Evolutionary conservation across 805 yeast genomes (phyloP).

Genomic region (Starmerella ratchasimensis): DNA sequence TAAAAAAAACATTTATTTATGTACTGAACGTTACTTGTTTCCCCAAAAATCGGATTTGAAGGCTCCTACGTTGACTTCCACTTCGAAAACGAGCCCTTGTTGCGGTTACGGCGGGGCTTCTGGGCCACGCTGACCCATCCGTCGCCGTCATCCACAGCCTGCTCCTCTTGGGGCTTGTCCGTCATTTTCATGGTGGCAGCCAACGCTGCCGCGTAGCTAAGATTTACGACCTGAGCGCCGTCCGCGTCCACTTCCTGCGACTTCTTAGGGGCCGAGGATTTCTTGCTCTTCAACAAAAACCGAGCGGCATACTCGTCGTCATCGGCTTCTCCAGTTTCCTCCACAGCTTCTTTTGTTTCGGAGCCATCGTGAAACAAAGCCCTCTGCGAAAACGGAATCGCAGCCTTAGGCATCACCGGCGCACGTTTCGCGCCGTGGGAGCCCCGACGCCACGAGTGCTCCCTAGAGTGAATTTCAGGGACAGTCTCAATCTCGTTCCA

Average conservation of each 20-base stretch:
- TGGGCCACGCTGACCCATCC: conserved; percentile 21
- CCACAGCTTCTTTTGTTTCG: conserved; percentile 1
- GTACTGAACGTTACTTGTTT: too few species aligned
- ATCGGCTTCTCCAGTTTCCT: conserved; percentile 17
- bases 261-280: conserved; percentile 9
- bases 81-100: conserved; percentile 17
- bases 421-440: conserved; percentile 16
- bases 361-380: conserved; percentile 10
- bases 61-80: conserved; percentile 10
- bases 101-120: conserved; percentile 16
- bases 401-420: conserved; percentile 19
- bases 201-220: conserved; percentile 21
- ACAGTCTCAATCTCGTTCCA: conserved; percentile 20
- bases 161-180: conserved; percentile 5
- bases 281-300: conserved; percentile 18
- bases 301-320: conserved; percentile 24
- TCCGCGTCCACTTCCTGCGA: conserved; percentile 7
- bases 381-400: conserved; percentile 18
- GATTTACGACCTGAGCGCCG: conserved; percentile 16
- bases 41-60: too few species aligned
- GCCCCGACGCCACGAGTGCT: conserved; percentile 15
- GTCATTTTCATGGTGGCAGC: conserved; percentile 20
- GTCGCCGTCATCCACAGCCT: conserved; percentile 17
- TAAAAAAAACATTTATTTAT: too few species aligned
- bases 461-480: conserved; percentile 6